Conservation (phyloP, 2,329 filamentous ascomycete genomes). For the Mariannaea elegans region DNA sequence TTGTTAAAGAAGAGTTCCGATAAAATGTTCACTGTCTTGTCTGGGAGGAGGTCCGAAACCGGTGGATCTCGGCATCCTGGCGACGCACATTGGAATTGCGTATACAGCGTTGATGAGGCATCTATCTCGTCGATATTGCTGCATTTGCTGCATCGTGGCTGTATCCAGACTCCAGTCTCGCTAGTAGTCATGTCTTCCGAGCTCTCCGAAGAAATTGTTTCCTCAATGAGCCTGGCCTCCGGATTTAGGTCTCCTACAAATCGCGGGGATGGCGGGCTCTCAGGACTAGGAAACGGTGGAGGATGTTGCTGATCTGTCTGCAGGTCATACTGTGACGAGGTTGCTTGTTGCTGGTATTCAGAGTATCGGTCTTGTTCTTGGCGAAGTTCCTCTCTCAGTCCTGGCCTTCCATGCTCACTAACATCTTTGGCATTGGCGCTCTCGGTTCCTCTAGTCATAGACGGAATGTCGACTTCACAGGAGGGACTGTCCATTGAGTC, state of each 20-base stretch:
- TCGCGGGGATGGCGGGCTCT: background rate
- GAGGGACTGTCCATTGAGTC: no score
- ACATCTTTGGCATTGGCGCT: no score
- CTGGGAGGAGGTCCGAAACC: background rate
- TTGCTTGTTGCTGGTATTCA: no score
- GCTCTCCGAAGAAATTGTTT: background rate
- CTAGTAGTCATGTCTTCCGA: background rate
- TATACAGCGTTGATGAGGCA: background rate
- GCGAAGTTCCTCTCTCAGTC: no score
- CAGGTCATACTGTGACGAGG: no score
- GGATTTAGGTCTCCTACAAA: slow-evolving; percentile 8
- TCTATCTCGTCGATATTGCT: background rate
- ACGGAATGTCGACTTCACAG: no score
- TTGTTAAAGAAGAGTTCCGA: slow-evolving; percentile 3
- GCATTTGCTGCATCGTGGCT: background rate
- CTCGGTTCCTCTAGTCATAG: no score
- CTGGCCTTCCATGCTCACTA: no score
- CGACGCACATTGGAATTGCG: no score
- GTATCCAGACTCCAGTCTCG: slow-evolving; percentile 1
- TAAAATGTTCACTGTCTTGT: background rate
- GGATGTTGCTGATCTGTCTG: no score
- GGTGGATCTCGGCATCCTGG: background rate
- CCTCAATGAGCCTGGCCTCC: slow-evolving; percentile 2
- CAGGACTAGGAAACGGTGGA: no score
- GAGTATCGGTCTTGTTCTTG: no score